These are phyloP conservation scores for Melaleuca alternifolia DNA, from an alignment of 345 rosid species.

Conservation along the genomic window DNA sequence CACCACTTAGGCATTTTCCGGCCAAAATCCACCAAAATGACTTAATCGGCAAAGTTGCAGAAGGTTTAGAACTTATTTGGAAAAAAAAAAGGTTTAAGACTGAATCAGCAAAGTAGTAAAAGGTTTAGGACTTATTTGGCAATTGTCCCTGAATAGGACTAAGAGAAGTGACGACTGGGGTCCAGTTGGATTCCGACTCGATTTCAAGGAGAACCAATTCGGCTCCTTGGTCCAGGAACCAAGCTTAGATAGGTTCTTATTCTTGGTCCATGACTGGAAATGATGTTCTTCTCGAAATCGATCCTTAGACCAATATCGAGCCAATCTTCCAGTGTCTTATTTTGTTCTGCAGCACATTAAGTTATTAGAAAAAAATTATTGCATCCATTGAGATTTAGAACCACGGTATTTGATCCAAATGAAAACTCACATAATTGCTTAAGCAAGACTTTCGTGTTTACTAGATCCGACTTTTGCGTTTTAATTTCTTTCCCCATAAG, in stretches of 20 bases:
- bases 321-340: not conserved
- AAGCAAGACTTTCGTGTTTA: not conserved
- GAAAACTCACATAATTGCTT: not conserved
- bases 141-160: too few species aligned
- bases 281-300: not conserved
- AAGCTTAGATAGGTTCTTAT: not conserved
- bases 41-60: too few species aligned
- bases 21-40: too few species aligned
- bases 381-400: not conserved
- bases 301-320: not conserved
- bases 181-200: not conserved
- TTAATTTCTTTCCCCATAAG: not conserved
- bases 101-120: too few species aligned
- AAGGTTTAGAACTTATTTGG: too few species aligned
- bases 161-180: too few species aligned
- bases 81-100: too few species aligned
- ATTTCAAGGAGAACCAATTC: not conserved
- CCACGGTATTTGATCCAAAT: not conserved
- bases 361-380: not conserved
- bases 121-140: too few species aligned
- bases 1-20: too few species aligned
- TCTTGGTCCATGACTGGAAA: not conserved
- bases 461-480: not conserved
- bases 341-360: not conserved
- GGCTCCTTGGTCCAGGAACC: not conserved